Evolutionary conservation across 2,329 filamentous ascomycete genomes (phyloP).

Genomic region (Aspergillus sclerotialis): DNA sequence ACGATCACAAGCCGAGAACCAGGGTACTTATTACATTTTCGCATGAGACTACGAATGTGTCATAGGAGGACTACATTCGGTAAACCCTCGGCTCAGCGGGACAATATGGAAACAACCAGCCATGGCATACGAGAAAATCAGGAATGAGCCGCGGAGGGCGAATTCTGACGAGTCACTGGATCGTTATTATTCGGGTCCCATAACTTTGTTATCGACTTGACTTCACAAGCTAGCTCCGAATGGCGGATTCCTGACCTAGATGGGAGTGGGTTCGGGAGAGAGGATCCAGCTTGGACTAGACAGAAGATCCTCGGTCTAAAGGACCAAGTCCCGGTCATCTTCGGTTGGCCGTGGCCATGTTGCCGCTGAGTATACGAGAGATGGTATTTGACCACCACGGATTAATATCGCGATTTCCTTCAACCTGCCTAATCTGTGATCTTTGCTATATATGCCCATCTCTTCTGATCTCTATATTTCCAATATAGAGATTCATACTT

Average conservation of each 20-base stretch:
- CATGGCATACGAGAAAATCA: slow-evolving; percentile 3
- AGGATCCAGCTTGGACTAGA: slow-evolving; percentile 25
- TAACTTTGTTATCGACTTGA: slow-evolving; percentile 6
- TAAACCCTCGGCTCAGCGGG: slow-evolving; percentile 36
- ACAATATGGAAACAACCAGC: slow-evolving; percentile 16
- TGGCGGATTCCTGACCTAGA: slow-evolving; percentile 19
- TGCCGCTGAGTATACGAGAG: neutral
- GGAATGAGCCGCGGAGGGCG: slow-evolving; percentile 4
- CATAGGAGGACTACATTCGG: slow-evolving; percentile 21
- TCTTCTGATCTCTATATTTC: neutral
- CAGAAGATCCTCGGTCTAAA: slow-evolving; percentile 33
- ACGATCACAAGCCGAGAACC: slow-evolving; percentile 24
- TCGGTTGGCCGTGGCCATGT: neutral
- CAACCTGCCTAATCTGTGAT: too few relatives aligned
- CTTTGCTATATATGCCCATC: neutral
- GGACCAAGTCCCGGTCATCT: slow-evolving; percentile 12
- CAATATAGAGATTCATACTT: neutral
- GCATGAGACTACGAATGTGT: slow-evolving; percentile 23
- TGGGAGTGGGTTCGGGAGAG: slow-evolving; percentile 28
- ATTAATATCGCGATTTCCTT: too few relatives aligned
- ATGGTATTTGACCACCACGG: slow-evolving; percentile 1
- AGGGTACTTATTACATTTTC: slow-evolving; percentile 23
- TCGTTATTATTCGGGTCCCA: neutral
- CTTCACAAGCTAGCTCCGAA: slow-evolving; percentile 24
- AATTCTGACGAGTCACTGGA: neutral